These are phyloP conservation scores for Pseudognaphalium luteoalbum DNA, from an alignment of 129 eudicot species.

Conservation along the genomic window DNA sequence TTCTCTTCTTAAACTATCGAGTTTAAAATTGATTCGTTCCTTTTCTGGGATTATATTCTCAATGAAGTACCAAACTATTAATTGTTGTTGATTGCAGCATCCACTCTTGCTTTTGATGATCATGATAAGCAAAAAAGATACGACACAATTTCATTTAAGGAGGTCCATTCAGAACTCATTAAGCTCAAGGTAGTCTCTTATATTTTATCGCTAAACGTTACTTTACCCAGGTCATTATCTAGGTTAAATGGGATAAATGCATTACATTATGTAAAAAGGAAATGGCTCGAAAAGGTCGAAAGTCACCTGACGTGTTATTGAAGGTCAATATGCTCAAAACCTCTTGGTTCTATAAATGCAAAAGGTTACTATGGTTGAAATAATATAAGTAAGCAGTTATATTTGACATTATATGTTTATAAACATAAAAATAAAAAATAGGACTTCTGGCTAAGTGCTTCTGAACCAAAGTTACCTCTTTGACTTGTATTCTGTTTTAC, in stretches of 20 bases:
- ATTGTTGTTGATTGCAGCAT: conserved; percentile 59
- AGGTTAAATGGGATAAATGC: no score
- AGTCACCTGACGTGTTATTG: not conserved
- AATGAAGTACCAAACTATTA: conserved; percentile 15
- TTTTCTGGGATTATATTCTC: not conserved
- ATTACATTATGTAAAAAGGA: not conserved
- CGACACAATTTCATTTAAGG: conserved; percentile 59
- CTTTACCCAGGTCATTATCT: not conserved
- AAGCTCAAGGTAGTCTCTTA: conserved; percentile 66
- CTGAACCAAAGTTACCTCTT: no score
- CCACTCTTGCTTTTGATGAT: conserved; percentile 69
- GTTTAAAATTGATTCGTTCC: not conserved
- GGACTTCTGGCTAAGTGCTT: no score
- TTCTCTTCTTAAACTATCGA: conserved; percentile 1
- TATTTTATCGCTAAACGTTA: not conserved
- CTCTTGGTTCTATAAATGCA: not conserved
- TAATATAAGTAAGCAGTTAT: not conserved
- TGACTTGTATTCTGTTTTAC: no score
- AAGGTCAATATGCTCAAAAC: not conserved
- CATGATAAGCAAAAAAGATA: conserved; percentile 66
- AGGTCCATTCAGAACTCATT: conserved; percentile 59
- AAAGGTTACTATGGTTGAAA: not conserved
- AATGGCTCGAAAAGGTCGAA: not conserved
- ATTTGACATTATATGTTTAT: not conserved
- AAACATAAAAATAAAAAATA: not conserved